phyloP scores from a whole-genome alignment of 768 basidiomycete species.

The Mrakia frigida region DNA sequence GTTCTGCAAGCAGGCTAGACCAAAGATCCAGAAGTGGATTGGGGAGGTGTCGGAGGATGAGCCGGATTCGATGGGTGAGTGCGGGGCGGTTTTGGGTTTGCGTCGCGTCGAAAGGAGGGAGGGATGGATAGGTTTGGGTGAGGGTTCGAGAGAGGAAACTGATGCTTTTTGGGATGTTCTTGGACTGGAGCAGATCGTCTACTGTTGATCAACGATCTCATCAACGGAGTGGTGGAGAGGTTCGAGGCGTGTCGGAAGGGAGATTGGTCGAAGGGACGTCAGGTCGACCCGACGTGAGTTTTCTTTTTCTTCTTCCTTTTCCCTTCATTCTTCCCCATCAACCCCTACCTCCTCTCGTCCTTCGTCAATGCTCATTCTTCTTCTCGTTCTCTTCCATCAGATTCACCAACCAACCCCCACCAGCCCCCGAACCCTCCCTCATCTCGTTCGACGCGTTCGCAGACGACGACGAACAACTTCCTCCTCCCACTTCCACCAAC shows the following conservation, averaged over 20 bases:
- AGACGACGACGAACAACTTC: conserved; percentile 40
- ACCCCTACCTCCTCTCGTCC: background rate
- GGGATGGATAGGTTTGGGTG: no score
- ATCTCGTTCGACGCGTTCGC: conserved; percentile 47
- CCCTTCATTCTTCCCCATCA: no score
- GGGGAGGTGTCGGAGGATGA: conserved; percentile 86
- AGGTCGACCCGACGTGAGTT: conserved; percentile 46
- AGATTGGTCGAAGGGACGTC: conserved; percentile 57
- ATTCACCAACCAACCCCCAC: conserved; percentile 12
- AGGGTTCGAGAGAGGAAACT: background rate
- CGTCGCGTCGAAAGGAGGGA: background rate
- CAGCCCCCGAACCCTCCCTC: conserved; percentile 37
- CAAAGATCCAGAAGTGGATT: conserved; percentile 97
- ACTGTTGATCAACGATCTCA: conserved; percentile 93
- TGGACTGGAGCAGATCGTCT: conserved; percentile 63
- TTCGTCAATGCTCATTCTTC: background rate
- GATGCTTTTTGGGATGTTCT: background rate
- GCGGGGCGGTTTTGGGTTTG: conserved; percentile 12
- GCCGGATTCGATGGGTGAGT: conserved; percentile 77
- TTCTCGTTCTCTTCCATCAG: background rate
- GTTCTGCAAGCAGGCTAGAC: conserved; percentile 72
- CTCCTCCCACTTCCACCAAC: background rate
- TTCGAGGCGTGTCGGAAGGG: conserved; percentile 92
- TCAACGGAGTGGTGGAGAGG: conserved; percentile 82
- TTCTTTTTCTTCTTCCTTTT: background rate